Evolutionary conservation across 345 rosid genomes (phyloP).

Genomic region (Gossypium thurberi): DNA sequence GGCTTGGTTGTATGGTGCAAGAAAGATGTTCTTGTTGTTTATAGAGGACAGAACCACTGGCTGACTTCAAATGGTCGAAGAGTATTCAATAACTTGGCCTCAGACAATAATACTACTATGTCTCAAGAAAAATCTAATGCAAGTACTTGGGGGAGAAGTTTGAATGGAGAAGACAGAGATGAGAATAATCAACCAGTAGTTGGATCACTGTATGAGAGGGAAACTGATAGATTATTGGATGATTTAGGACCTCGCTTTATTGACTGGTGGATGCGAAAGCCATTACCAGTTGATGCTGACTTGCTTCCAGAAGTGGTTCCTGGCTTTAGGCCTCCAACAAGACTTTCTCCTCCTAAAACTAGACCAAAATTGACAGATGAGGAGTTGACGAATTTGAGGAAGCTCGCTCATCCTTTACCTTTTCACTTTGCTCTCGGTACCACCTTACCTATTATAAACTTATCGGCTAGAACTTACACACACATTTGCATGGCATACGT

Average conservation of each 20-base stretch:
- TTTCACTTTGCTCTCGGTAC: slow-evolving; percentile 90
- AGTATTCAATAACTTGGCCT: not conserved
- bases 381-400: slow-evolving; percentile 70
- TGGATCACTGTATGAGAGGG: slow-evolving; percentile 64
- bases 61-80: slow-evolving; percentile 15
- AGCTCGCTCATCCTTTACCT: slow-evolving; percentile 60
- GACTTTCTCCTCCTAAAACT: slow-evolving; percentile 55
- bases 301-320: slow-evolving; percentile 62
- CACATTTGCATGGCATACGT: not conserved
- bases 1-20: slow-evolving; percentile 73
- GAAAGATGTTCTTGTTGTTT: slow-evolving; percentile 52
- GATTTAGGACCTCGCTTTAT: slow-evolving; percentile 78
- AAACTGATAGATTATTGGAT: slow-evolving; percentile 74
- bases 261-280: slow-evolving; percentile 95
- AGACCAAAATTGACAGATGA: slow-evolving; percentile 45
- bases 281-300: slow-evolving; percentile 84
- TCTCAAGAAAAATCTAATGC: slow-evolving; percentile 5
- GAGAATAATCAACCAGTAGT: slow-evolving; percentile 13
- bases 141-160: slow-evolving; percentile 1
- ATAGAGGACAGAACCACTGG: slow-evolving; percentile 42
- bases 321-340: slow-evolving; percentile 58
- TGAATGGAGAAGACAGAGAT: slow-evolving; percentile 14
- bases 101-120: slow-evolving; percentile 19
- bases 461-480: not conserved
- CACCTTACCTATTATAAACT: slow-evolving; percentile 6